A percentile compares a stretch with the other conserved stretches of the same genome.
These are phyloP conservation scores for Fusarium pseudograminearum DNA, from an alignment of 2,329 filamentous ascomycete genomes.

Conservation along the genomic window DNA sequence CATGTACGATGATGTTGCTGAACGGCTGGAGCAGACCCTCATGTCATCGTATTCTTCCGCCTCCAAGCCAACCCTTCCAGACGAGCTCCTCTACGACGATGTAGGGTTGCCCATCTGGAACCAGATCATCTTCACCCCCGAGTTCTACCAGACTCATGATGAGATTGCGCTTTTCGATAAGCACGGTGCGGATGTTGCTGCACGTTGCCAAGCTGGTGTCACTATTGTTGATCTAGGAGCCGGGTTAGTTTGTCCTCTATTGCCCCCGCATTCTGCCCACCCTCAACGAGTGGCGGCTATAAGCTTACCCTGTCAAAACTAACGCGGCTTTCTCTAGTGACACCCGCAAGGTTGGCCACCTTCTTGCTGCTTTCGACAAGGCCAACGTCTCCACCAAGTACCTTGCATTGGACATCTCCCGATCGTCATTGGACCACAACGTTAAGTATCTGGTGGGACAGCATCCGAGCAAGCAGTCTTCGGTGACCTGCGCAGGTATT, in stretches of 20 bases:
- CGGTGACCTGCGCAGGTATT: constrained; percentile 53
- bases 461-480: constrained; percentile 45
- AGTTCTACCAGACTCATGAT: constrained; percentile 58
- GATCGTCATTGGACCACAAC: constrained; percentile 52
- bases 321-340: constrained; percentile 49
- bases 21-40: constrained; percentile 48
- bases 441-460: constrained; percentile 49
- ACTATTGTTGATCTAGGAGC: constrained; percentile 58
- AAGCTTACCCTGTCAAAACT: constrained; percentile 37
- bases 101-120: constrained; percentile 56
- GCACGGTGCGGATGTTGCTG: constrained; percentile 53
- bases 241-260: constrained; percentile 52
- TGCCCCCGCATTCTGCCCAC: constrained; percentile 31
- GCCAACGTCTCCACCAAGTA: constrained; percentile 50
- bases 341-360: constrained; percentile 56
- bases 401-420: constrained; percentile 57
- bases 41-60: constrained; percentile 39
- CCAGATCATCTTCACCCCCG: constrained; percentile 54
- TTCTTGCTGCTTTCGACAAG: constrained; percentile 53
- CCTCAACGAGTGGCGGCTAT: constrained; percentile 20
- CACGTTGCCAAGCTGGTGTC: constrained; percentile 46
- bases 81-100: constrained; percentile 57
- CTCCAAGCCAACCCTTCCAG: constrained; percentile 52
- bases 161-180: constrained; percentile 54
- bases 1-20: constrained; percentile 48